Base-by-base conservation (phyloP, 495 filamentous ascomycete genomes). In the Penicillium cinerascens region DNA sequence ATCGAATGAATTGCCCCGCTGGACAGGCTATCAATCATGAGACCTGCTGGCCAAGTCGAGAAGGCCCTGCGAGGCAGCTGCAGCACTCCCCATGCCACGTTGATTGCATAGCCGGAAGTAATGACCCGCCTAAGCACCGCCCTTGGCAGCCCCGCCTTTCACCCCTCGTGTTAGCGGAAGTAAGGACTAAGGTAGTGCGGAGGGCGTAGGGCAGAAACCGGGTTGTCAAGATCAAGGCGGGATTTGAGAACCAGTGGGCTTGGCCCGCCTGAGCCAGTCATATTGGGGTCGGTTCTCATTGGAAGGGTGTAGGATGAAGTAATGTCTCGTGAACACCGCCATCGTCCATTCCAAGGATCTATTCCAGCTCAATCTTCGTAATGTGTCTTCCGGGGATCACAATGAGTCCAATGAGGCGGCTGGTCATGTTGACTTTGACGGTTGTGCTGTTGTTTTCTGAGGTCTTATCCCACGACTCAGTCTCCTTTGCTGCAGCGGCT, bases 321-420 rank as follows among this genome's bases (percentile, higher is more conserved):
- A 49, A 47, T 29, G 51, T 64, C 64, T 50, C 50, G 61, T 64
- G 63, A 51, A 41, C 62, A 50, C 40, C 49, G 59, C 60, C 49
- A 39, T 55, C 53, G 49, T 55, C 25, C 26, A 37, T 17, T 33
- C 36, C 54, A 47, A 64, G 55, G 33, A 57, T 67, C 58, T 91
- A 88, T 67, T 97, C 91, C 29, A 89, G 77, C 70, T 97, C 92
- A 55, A 98, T 92, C 73, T 85, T 90, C 53, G 78, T 83, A 54
- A 98, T 89, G 61, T 91, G 78, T 55, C 87, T 73, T 13, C 95
- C 92, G 1, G 95, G 93, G 8, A 97, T 82, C 7, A 96, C 92
- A 27, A 98, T 86, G 7, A 97, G 75, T 0, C 93, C 93, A 39
- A 98, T 82, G 61, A 89, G 91, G 23, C 93, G 82, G 56, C 85